Evolutionary conservation across 2,329 filamentous ascomycete species (phyloP).

Genomic region (Aureobasidium namibiae): DNA sequence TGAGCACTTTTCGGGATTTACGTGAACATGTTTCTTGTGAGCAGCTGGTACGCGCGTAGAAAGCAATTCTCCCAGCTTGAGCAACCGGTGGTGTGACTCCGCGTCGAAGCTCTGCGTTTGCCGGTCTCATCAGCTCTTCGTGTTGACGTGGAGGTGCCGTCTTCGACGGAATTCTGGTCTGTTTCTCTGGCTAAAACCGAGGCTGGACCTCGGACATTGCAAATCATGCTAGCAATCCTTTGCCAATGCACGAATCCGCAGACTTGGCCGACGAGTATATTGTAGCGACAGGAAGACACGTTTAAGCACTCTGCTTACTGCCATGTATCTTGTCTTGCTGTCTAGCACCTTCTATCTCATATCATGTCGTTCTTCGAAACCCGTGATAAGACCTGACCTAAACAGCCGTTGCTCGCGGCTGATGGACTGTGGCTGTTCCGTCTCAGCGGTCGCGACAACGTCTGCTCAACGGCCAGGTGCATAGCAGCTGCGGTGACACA

Average conservation of each 20-base stretch:
- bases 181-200: not conserved
- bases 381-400: not conserved
- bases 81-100: not conserved
- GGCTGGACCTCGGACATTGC: not conserved
- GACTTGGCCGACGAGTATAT: not conserved
- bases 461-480: not conserved
- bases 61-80: not conserved
- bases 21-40: not conserved
- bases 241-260: not conserved
- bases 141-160: not conserved
- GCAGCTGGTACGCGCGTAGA: not conserved
- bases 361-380: not conserved
- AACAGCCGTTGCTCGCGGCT: not conserved
- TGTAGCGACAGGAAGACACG: not conserved
- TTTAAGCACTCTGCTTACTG: not conserved
- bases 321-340: not conserved
- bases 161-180: not conserved
- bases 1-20: not conserved
- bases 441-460: not conserved
- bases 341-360: not conserved
- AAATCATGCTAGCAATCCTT: not conserved
- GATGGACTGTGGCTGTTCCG: not conserved
- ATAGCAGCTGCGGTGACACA: not conserved
- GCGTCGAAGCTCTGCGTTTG: not conserved
- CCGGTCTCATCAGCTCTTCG: not conserved